Base-by-base conservation (phyloP, 768 basidiomycete genomes). In the Podaxis sp. region DNA sequence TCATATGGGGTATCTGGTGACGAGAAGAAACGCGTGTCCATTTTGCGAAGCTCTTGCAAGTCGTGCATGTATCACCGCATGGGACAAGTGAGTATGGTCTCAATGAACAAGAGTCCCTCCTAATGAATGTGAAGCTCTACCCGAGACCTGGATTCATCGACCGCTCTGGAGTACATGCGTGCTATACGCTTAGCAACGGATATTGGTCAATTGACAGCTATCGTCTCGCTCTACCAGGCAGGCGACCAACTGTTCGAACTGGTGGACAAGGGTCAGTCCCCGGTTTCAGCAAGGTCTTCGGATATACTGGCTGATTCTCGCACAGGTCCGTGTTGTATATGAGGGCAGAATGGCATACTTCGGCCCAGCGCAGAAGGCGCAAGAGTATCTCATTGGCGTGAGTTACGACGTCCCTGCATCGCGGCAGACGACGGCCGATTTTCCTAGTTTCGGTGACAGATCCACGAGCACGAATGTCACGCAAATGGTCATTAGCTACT, bases 191-290 rank as follows among this genome's bases (percentile, higher is more conserved):
- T 85, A 44, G 76, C 81, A 3, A 89, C 89, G 0, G 85, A 91
- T 65, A 74, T 79, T 3, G 75, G 76, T 57, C 68, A 73, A 16
- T 61, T 71, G n/a, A 75, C 87, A 0, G 91, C 87, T 0, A 81
- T 94, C 61, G 89, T 90, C n/a, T 88, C 90, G 0, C 83, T 95
- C 40, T 93, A 94, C 72, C 92, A 94, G 71, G 92, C 90, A 5
- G 86, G 87, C 59, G 89, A 93, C 69, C 77, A 77, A 2, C 69
- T 88, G 0, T 88, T 85, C 61, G 59, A 80, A 18, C 75, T 32
- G 32, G 32, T 32, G 32, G 32, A 32, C 32, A 32, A 32, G 32
- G 32, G 32, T 32, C 32, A 32, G 32, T 9, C 32, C 32, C 32
- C 7, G 1, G 0, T 32, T 32, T 7, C 9, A 9, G 32, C 32